A percentile compares a stretch with the other conserved stretches of the same genome.
These are phyloP conservation scores for Phytophthora tubulina DNA, from an alignment of 352 stramenopile species.

Conservation along the genomic window DNA sequence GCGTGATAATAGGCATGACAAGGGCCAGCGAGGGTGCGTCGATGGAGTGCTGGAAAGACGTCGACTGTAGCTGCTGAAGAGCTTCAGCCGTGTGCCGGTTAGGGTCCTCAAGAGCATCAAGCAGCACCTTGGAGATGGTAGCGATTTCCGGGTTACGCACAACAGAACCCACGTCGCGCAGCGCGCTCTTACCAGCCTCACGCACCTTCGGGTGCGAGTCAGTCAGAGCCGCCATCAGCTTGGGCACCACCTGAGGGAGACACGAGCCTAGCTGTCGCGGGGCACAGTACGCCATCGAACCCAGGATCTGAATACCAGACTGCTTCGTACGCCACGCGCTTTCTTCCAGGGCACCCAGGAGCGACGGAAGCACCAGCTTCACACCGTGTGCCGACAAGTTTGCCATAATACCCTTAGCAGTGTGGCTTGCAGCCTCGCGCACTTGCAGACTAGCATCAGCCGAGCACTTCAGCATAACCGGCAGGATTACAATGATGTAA, in stretches of 20 bases:
- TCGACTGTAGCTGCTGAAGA: constrained; percentile 97
- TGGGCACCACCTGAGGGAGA: constrained; percentile 99
- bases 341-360: constrained; percentile 96
- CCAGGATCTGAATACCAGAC: constrained; percentile 98
- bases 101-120: constrained; percentile 97
- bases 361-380: constrained; percentile 98
- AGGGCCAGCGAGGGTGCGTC: constrained; percentile 99
- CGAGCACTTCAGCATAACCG: constrained; percentile 98
- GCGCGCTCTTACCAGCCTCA: constrained; percentile 94
- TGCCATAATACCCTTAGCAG: constrained; percentile 97
- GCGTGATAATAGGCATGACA: constrained; percentile 99
- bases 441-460: constrained; percentile 97
- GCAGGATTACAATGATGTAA: constrained; percentile 98
- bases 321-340: constrained; percentile 98
- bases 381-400: constrained; percentile 99
- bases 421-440: constrained; percentile 94
- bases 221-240: constrained; percentile 96
- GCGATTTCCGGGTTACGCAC: constrained; percentile 99
- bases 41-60: constrained; percentile 99
- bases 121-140: constrained; percentile 92
- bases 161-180: constrained; percentile 98
- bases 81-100: constrained; percentile 93
- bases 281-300: constrained; percentile 97
- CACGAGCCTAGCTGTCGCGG: constrained; percentile 98
- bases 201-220: constrained; percentile 99